These are phyloP conservation scores for Ogataea kodamae DNA, from an alignment of 805 yeast species.

Conservation along the genomic window DNA sequence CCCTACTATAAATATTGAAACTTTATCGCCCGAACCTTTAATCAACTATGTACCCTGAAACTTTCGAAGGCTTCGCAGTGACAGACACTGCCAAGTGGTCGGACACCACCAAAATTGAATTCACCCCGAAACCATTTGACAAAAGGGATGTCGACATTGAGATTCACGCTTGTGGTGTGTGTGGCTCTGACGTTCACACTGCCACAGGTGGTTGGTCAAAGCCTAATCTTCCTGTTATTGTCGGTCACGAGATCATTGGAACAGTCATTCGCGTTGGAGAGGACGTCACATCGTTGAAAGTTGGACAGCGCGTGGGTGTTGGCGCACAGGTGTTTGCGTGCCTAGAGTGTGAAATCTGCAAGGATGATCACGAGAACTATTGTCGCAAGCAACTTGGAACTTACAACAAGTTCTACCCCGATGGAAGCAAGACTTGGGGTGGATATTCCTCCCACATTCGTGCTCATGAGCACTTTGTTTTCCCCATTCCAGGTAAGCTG, in stretches of 20 bases:
- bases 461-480: conserved; percentile 58
- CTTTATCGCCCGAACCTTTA: not conserved
- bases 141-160: conserved; percentile 43
- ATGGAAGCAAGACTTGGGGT: conserved; percentile 46
- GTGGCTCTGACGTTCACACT: conserved; percentile 59
- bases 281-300: conserved; percentile 46
- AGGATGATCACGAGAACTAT: conserved; percentile 45
- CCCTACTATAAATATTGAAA: not conserved
- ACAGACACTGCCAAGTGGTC: conserved; percentile 36
- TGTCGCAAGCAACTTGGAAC: conserved; percentile 38
- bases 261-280: conserved; percentile 55
- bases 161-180: conserved; percentile 47
- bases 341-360: conserved; percentile 58
- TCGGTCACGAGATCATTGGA: conserved; percentile 68
- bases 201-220: conserved; percentile 47
- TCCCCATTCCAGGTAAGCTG: conserved; percentile 61
- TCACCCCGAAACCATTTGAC: conserved; percentile 37
- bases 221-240: conserved; percentile 36
- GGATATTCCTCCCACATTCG: conserved; percentile 66
- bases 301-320: conserved; percentile 76
- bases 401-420: conserved; percentile 33
- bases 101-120: conserved; percentile 26
- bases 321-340: conserved; percentile 71
- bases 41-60: conserved; percentile 30
- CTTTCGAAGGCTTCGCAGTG: conserved; percentile 39